phyloP scores from a whole-genome alignment of 345 rosid genomes.

The Syzygium grande region DNA sequence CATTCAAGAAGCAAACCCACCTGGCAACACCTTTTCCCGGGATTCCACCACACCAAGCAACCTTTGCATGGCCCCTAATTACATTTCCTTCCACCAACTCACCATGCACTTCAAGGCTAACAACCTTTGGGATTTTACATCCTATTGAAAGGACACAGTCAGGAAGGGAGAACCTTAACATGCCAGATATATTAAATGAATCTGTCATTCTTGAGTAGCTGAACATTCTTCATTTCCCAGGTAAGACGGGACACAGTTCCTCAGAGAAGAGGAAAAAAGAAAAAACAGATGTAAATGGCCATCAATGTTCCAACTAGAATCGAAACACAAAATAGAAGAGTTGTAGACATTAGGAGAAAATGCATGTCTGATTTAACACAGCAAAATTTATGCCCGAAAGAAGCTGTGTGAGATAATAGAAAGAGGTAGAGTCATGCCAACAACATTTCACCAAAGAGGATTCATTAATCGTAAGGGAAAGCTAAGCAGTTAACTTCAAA shows the following conservation, averaged over 20 bases:
- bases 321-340: background rate
- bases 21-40: slow-evolving; percentile 94
- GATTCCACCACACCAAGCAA: slow-evolving; percentile 98
- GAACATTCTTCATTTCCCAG: background rate
- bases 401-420: background rate
- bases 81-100: slow-evolving; percentile 79
- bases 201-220: background rate
- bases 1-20: slow-evolving; percentile 22
- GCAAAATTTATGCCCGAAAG: background rate
- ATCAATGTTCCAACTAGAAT: background rate
- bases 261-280: background rate
- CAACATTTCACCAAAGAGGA: background rate
- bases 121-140: slow-evolving; percentile 86
- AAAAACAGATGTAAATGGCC: background rate
- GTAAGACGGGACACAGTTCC: background rate
- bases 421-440: background rate
- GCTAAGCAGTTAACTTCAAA: background rate
- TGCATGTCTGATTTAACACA: background rate
- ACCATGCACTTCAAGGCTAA: slow-evolving; percentile 77
- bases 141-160: slow-evolving; percentile 25
- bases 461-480: background rate
- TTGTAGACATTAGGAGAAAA: background rate
- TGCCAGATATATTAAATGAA: background rate
- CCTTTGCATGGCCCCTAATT: slow-evolving; percentile 62
- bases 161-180: background rate